Conservation (phyloP, 345 rosid species). For the Erodium maritimum region DNA sequence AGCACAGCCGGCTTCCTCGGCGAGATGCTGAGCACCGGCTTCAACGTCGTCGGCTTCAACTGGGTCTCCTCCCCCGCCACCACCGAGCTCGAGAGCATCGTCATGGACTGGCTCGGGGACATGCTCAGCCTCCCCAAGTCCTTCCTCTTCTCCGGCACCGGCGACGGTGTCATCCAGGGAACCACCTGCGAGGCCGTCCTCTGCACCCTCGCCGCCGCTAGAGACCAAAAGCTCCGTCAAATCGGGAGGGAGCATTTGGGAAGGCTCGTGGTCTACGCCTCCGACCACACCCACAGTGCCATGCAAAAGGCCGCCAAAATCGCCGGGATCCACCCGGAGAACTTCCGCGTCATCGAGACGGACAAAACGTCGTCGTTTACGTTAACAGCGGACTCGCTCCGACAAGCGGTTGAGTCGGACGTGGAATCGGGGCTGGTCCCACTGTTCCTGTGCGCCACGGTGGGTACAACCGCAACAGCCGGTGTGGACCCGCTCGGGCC, state of each 20-base stretch:
- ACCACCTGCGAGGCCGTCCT: constrained; percentile 31
- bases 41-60: constrained; percentile 31
- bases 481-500: constrained; percentile 22
- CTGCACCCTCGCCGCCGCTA: constrained; percentile 23
- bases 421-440: constrained; percentile 17
- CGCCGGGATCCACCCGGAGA: constrained; percentile 32
- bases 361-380: constrained; percentile 12
- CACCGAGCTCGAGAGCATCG: constrained; percentile 35
- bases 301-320: constrained; percentile 25
- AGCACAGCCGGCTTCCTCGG: constrained; percentile 25
- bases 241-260: constrained; percentile 10
- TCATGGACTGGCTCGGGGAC: constrained; percentile 34
- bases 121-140: constrained; percentile 24
- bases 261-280: constrained; percentile 30
- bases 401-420: constrained; percentile 11
- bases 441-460: constrained; percentile 23
- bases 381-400: constrained; percentile 7
- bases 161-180: constrained; percentile 30
- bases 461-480: constrained; percentile 25
- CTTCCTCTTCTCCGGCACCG: constrained; percentile 27
- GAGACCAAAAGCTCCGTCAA: constrained; percentile 20
- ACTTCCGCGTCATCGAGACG: constrained; percentile 30
- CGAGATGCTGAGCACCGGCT: constrained; percentile 27
- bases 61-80: constrained; percentile 42
- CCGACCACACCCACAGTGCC: constrained; percentile 29